These are phyloP conservation scores for Neonectria sp. DNA, from an alignment of 2,329 filamentous ascomycete genomes.

Conservation along the genomic window DNA sequence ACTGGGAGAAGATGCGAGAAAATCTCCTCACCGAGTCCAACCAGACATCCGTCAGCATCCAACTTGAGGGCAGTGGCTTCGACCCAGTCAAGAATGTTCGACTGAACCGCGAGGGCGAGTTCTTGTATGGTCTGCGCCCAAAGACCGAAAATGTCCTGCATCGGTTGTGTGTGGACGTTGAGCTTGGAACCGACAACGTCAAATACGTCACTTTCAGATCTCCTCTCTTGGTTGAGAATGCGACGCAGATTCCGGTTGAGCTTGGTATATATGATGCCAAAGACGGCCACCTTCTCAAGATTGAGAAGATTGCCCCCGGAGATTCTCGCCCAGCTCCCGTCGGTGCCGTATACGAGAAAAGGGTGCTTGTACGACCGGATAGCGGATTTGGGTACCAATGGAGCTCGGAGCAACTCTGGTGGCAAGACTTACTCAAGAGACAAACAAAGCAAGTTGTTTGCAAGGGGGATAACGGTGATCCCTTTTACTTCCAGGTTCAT, in stretches of 20 bases:
- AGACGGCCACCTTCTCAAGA: conserved; percentile 93
- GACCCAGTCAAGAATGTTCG: conserved; percentile 90
- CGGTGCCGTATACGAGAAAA: conserved; percentile 92
- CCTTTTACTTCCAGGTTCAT: conserved; percentile 98
- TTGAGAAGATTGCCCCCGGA: conserved; percentile 96
- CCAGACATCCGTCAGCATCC: conserved; percentile 83
- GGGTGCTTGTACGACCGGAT: conserved; percentile 88
- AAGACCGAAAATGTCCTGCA: conserved; percentile 89
- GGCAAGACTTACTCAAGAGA: conserved; percentile 89
- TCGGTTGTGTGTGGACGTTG: conserved; percentile 92
- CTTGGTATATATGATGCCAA: conserved; percentile 90
- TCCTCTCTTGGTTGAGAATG: conserved; percentile 92
- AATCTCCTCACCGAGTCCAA: conserved; percentile 88
- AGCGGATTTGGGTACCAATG: conserved; percentile 97
- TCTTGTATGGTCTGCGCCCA: conserved; percentile 89
- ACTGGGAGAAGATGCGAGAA: conserved; percentile 96
- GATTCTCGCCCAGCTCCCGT: conserved; percentile 92
- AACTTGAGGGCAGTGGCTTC: conserved; percentile 94
- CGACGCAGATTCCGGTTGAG: conserved; percentile 96
- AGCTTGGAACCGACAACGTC: conserved; percentile 92
- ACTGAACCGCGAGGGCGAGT: conserved; percentile 95
- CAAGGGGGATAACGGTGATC: conserved; percentile 86
- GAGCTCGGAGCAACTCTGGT: conserved; percentile 92
- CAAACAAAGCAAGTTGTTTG: conserved; percentile 92
- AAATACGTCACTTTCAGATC: conserved; percentile 98